Evolutionary conservation across 78 protist species (phyloP).

Genomic region (Dictyostelium capitatum): DNA sequence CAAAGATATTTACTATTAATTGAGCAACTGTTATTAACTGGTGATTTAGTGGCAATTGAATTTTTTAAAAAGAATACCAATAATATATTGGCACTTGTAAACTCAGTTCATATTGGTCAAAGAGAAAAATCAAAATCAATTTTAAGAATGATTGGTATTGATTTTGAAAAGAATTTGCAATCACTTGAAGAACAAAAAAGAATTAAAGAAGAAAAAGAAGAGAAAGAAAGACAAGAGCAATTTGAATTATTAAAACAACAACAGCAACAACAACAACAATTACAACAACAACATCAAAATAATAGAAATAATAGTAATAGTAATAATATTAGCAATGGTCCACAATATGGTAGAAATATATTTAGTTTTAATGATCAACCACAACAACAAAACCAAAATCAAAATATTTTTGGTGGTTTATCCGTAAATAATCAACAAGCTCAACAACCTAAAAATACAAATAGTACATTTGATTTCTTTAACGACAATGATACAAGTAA

Average conservation of each 20-base stretch:
- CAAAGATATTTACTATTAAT: slow-evolving; percentile 25
- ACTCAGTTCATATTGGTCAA: neutral
- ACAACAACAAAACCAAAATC: neutral
- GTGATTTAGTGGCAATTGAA: neutral
- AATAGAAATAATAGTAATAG: neutral
- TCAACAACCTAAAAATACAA: neutral
- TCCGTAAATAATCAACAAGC: neutral
- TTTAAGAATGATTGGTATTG: neutral
- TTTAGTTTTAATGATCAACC: neutral
- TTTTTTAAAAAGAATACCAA: neutral
- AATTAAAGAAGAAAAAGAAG: neutral
- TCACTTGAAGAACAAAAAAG: neutral
- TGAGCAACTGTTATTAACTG: neutral
- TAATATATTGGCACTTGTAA: neutral
- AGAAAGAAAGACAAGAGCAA: slow-evolving; percentile 5
- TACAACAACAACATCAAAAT: neutral
- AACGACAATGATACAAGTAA: neutral
- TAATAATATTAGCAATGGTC: neutral
- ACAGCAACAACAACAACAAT: neutral
- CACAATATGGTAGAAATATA: neutral
- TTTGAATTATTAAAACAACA: neutral
- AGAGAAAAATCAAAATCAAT: slow-evolving; percentile 40
- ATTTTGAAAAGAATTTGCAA: slow-evolving; percentile 4
- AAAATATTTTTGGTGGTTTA: slow-evolving; percentile 21
- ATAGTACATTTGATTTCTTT: neutral